Percentiles rank a stretch among this genome's conserved stretches.
These are phyloP conservation scores for grape (Vitis vinifera) DNA, from an alignment of 164 flowering plant species.

Conservation along the genomic window DNA sequence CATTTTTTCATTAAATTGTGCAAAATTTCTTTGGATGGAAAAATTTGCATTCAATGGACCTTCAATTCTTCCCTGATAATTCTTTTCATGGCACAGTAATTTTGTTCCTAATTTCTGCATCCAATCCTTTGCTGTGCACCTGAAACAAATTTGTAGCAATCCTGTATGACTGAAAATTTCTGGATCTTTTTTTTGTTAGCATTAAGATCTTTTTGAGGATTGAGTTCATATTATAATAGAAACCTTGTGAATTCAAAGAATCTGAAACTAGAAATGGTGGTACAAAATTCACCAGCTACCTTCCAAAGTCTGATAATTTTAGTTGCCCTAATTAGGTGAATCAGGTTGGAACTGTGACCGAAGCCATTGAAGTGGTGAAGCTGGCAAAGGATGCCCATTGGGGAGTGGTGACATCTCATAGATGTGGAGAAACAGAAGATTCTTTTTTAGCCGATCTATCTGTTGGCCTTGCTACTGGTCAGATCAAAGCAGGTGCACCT, in stretches of 20 bases:
- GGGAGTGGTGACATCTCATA: conserved; percentile 90
- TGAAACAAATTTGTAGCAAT: not conserved
- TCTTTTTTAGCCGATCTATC: conserved; percentile 85
- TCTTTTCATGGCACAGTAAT: not conserved
- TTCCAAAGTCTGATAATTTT: not conserved
- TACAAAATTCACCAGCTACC: not conserved
- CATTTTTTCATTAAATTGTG: too few species aligned
- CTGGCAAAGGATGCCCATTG: conserved; percentile 83
- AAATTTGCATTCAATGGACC: not conserved
- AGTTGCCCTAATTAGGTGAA: conserved; percentile 46
- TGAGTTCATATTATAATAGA: too few species aligned
- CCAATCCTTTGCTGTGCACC: too few species aligned
- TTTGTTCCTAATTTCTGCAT: not conserved
- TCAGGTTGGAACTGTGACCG: conserved; percentile 92
- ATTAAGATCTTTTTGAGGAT: too few species aligned
- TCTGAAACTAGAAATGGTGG: not conserved
- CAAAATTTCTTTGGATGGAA: too few species aligned
- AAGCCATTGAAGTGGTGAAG: conserved; percentile 88
- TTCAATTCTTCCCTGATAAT: not conserved
- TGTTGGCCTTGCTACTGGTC: conserved; percentile 84
- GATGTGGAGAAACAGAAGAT: conserved; percentile 96
- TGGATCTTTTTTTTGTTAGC: not conserved
- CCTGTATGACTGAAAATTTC: not conserved
- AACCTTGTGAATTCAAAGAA: too few species aligned
- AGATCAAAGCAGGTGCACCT: conserved; percentile 95